phyloP scores from a whole-genome alignment of 2,329 filamentous ascomycete genomes.

The Bisporella sp. region DNA sequence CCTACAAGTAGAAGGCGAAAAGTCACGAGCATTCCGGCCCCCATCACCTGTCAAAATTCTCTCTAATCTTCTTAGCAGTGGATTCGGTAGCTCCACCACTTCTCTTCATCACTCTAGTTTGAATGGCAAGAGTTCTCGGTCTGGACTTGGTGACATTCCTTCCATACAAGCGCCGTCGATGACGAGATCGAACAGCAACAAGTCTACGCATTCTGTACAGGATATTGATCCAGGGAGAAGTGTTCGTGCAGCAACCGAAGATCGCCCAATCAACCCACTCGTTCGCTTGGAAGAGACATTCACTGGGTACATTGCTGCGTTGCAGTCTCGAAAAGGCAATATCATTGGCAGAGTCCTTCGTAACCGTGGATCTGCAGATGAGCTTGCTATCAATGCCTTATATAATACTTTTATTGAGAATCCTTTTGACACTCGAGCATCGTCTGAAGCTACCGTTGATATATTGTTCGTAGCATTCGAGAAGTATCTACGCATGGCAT shows the following conservation, averaged over 20 bases:
- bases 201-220: conserved; percentile 21
- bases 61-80: conserved; percentile 69
- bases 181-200: conserved; percentile 22
- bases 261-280: conserved; percentile 58
- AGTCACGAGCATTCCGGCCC: conserved; percentile 61
- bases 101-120: conserved; percentile 31
- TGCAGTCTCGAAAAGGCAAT: conserved; percentile 81
- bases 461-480: conserved; percentile 89
- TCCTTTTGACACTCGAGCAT: conserved; percentile 68
- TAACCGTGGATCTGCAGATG: conserved; percentile 63
- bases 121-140: conserved; percentile 26
- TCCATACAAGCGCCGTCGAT: conserved; percentile 26
- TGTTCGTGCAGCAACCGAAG: conserved; percentile 37
- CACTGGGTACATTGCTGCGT: conserved; percentile 70
- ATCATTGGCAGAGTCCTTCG: conserved; percentile 74
- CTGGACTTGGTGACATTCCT: conserved; percentile 35
- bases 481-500: conserved; percentile 82
- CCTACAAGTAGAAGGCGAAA: conserved; percentile 55
- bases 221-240: conserved; percentile 23
- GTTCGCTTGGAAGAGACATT: conserved; percentile 78
- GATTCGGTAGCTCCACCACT: conserved; percentile 36
- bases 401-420: conserved; percentile 85
- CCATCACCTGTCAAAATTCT: conserved; percentile 88
- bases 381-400: conserved; percentile 77
- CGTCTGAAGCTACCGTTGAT: conserved; percentile 71